Percentiles rank a stretch among this genome's conserved stretches.
Conservation (phyloP, 129 eudicot genomes). For the Ambrosia artemisiifolia region DNA sequence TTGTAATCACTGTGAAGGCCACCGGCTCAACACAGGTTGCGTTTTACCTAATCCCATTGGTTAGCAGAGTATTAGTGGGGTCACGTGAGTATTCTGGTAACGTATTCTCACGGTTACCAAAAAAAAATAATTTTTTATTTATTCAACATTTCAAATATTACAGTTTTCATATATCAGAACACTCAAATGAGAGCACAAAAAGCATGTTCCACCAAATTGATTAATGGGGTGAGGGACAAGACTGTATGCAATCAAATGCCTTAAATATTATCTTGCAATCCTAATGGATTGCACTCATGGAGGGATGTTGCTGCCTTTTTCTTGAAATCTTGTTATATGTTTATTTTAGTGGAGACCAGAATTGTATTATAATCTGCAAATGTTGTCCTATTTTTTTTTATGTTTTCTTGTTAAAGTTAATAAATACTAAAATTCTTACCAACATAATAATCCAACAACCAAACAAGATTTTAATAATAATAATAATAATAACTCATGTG, state of each 20-base stretch:
- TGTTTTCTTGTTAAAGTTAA: constrained; percentile 12
- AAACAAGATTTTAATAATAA: not conserved
- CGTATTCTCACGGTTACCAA: no score
- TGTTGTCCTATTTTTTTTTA: constrained; percentile 15
- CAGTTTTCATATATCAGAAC: not conserved
- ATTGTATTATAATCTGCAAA: constrained; percentile 3
- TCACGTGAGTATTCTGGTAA: no score
- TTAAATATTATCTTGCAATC: constrained; percentile 28
- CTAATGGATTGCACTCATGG: constrained; percentile 30
- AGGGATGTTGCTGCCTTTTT: constrained; percentile 9
- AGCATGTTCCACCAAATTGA: constrained; percentile 13
- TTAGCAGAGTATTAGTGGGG: no score
- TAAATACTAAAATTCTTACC: constrained; percentile 8
- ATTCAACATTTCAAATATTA: not conserved
- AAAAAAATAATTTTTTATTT: not conserved
- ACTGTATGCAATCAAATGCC: constrained; percentile 15
- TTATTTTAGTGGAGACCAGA: constrained; percentile 13
- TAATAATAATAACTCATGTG: constrained; percentile 5
- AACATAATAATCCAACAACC: constrained; percentile 16
- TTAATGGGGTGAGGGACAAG: constrained; percentile 36
- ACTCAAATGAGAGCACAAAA: not conserved
- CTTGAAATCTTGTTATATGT: not conserved
- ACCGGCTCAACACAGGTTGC: no score
- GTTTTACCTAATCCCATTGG: no score
- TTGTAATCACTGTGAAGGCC: no score